Evolutionary conservation across 1,284 basidiomycete genomes (phyloP), one percentile per base, ranked within the genome.

Genomic region (Ustilago esculenta): DNA sequence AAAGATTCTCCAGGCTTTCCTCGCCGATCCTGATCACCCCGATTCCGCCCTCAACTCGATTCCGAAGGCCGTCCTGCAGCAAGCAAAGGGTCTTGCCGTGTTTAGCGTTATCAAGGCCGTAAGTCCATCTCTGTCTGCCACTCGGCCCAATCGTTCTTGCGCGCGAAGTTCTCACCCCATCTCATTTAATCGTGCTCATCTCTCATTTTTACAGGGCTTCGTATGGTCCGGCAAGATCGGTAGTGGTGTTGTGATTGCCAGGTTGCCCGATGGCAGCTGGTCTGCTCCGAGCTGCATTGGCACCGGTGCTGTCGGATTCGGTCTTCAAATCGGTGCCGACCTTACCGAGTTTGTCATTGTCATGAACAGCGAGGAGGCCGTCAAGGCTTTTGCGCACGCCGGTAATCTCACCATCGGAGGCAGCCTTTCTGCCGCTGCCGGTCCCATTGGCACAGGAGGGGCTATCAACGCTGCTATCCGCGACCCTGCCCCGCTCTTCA

Each of bases 181-280:
- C n/a, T n/a, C n/a, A n/a, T n/a, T n/a, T n/a, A n/a, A n/a, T n/a
- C n/a, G n/a, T n/a, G n/a, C n/a, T n/a, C n/a, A n/a, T 40, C 18
- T 34, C 24, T 29, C 27, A 29, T 29, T 29, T 29, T 29, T 29
- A 12, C 74, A 46, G 6, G 94, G 94, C 2, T 97, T 97, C 84
- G 88, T 97, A 54, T 96, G 97, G 86, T 94, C 92, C 9, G 95
- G 93, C 47, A 95, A 94, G 83, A 93, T 92, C 1, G 95, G 95
- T 32, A 93, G 91, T 0, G 95, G 95, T 9, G 84, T 98, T 57
- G 94, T 98, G 80, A 90, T 97, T 76, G 92, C 95, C 10, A 89
- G 96, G 15, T 87, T 98, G 32, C 91, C 92, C 4, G 94, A 98
- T 80, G 96, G 95, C 63, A 94, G 91, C 18, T 98, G 95, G 95